These are phyloP conservation scores for Lipomyces kockii DNA, from an alignment of 805 yeast genomes.

Conservation along the genomic window DNA sequence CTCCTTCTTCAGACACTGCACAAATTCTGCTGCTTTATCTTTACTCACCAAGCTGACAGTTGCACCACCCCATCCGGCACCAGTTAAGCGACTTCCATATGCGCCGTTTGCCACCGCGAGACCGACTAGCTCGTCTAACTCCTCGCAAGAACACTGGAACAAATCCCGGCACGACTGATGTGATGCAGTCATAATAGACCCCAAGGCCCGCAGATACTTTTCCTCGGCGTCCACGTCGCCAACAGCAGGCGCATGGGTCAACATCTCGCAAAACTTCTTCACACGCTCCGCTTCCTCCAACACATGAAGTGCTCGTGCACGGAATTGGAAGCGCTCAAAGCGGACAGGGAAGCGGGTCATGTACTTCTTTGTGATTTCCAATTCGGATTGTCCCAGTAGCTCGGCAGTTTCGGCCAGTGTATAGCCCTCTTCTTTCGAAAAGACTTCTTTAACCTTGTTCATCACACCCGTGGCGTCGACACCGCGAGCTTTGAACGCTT, in stretches of 20 bases:
- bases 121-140: slow-evolving; percentile 57
- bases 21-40: slow-evolving; percentile 49
- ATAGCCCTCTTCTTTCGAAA: slow-evolving; percentile 54
- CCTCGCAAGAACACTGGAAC: slow-evolving; percentile 61
- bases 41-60: slow-evolving; percentile 61
- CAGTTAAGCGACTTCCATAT: slow-evolving; percentile 71
- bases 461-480: slow-evolving; percentile 49
- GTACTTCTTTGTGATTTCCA: slow-evolving; percentile 53
- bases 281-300: slow-evolving; percentile 66
- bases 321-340: slow-evolving; percentile 59
- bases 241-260: slow-evolving; percentile 41
- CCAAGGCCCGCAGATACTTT: slow-evolving; percentile 53
- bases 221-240: slow-evolving; percentile 22
- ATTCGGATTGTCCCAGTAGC: slow-evolving; percentile 50
- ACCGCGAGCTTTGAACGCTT: slow-evolving; percentile 55
- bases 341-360: slow-evolving; percentile 62
- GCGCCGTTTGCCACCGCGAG: slow-evolving; percentile 63
- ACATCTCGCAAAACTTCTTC: slow-evolving; percentile 52
- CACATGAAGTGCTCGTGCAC: slow-evolving; percentile 66
- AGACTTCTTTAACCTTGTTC: slow-evolving; percentile 51
- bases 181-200: slow-evolving; percentile 61
- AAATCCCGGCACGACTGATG: slow-evolving; percentile 57
- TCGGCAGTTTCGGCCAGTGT: slow-evolving; percentile 55
- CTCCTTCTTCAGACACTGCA: slow-evolving; percentile 53
- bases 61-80: slow-evolving; percentile 82